phyloP scores from a whole-genome alignment of 139 green algal species.

The Micractinium sp. region DNA sequence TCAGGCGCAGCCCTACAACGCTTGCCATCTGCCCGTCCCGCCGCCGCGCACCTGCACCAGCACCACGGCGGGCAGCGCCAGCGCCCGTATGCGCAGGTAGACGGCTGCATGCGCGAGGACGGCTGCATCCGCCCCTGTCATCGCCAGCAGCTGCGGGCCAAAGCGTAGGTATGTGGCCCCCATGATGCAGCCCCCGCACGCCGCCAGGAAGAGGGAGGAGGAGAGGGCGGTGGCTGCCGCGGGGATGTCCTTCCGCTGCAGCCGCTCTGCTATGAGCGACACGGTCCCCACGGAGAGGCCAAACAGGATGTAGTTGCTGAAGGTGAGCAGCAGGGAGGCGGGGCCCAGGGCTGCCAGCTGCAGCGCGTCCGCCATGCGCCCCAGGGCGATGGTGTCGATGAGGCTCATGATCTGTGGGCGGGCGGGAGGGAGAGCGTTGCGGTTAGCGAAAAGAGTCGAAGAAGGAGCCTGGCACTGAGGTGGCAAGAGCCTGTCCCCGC shows the following conservation, averaged over 20 bases:
- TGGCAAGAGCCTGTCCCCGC: not conserved
- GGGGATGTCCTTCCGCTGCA: conserved; percentile 18
- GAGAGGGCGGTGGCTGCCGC: conserved; percentile 4
- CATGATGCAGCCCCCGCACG: conserved; percentile 10
- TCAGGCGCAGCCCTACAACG: too few relatives aligned
- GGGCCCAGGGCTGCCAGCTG: conserved; percentile 81
- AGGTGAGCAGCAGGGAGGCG: conserved; percentile 77
- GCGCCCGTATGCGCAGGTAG: conserved; percentile 79
- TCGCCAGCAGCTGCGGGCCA: conserved; percentile 50
- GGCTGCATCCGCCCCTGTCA: conserved; percentile 56
- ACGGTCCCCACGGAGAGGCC: conserved; percentile 61
- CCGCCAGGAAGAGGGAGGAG: conserved; percentile 30
- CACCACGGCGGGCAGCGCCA: conserved; percentile 76
- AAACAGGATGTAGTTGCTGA: conserved; percentile 70
- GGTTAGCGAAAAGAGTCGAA: not conserved
- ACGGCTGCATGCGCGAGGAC: conserved; percentile 56
- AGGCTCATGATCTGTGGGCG: conserved; percentile 70
- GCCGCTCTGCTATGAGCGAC: conserved; percentile 30
- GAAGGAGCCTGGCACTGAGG: too few relatives aligned
- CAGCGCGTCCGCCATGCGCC: conserved; percentile 48
- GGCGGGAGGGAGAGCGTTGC: too few relatives aligned
- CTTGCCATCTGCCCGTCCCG: not conserved
- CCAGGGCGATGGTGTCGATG: conserved; percentile 78
- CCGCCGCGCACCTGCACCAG: conserved; percentile 58
- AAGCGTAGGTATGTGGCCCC: conserved; percentile 31